phyloP scores from a whole-genome alignment of 805 yeast genomes.

The Cyberlindnera japonica region DNA sequence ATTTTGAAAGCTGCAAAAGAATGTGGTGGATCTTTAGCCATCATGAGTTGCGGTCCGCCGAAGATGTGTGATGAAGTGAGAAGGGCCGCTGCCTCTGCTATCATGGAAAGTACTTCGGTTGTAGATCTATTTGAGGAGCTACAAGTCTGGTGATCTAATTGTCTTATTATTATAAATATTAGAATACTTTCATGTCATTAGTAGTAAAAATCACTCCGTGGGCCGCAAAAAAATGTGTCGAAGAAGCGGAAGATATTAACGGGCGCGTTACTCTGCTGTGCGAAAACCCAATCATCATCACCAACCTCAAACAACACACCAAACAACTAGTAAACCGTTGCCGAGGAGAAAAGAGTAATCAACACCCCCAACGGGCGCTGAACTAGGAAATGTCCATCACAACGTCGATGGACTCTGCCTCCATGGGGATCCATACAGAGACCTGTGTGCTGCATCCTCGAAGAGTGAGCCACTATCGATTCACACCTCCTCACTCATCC shows the following conservation, averaged over 20 bases:
- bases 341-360: no score
- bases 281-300: no score
- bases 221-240: no score
- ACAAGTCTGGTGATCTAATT: constrained; percentile 51
- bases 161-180: no score
- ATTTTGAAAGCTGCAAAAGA: neutral
- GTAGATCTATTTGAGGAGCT: constrained; percentile 74
- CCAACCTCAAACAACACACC: no score
- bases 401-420: neutral
- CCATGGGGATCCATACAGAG: constrained; percentile 11
- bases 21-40: constrained; percentile 35
- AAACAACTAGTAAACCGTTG: no score
- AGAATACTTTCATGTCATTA: no score
- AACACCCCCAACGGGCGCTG: no score
- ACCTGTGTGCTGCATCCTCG: constrained; percentile 16
- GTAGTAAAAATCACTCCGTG: no score
- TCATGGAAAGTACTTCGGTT: constrained; percentile 41
- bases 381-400: constrained; percentile 3
- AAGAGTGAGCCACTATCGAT: constrained; percentile 7
- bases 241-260: no score
- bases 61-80: constrained; percentile 55
- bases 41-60: constrained; percentile 66
- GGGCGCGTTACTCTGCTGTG: no score
- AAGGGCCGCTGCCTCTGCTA: constrained; percentile 37
- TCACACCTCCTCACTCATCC: neutral